Base-by-base conservation (phyloP, 768 basidiomycete species). In the Calocera viscosa region DNA sequence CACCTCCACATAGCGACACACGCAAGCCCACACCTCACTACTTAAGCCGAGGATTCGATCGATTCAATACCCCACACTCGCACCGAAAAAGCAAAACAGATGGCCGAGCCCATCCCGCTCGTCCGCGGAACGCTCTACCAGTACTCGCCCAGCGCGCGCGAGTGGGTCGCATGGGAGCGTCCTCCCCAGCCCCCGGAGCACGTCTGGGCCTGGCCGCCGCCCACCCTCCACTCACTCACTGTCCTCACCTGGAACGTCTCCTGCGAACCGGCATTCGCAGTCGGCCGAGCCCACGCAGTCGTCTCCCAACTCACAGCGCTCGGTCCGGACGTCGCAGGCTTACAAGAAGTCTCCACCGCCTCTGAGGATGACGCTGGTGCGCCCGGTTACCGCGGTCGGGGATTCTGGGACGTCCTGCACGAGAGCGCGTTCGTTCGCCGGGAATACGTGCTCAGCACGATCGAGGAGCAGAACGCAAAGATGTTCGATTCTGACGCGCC, bases 211-310 rank as follows among this genome's bases (percentile, higher is more conserved):
- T 60, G 53, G 53, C 53, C 53, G 2, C 11, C 11, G 11, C 26
- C 53, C 7, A 26, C 26, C 26, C 11, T 16, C 14, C 53, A 26
- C 53, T 2, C 24, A 11, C 30, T 60, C 53, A 2, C 26, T 26
- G 53, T 22, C 7, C 53, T 60, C 53, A 60, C 53, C 30, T 60
- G 53, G 53, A 60, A 60, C 53, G 53, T 60, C 53, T 60, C 53
- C 2, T 60, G 53, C 53, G 53, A 60, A 11, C 53, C 53, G 30
- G 53, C 53, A 14, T 60, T 28, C 53, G 53, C 53, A 2, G 53
- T 60, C 30, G 26, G 14, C 22, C 53, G 53, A 11, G 53, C 53
- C 14, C 53, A 60, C 30, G 5, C 2, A 2, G 11, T 60, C 26
- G 2, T 60, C 26, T 60, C 53, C 26, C 53, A 32, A 26, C 22